A percentile compares a stretch with the other conserved stretches of the same genome.
phyloP scores from a whole-genome alignment of 2,329 filamentous ascomycete genomes.

The Aspergillus sp. region DNA sequence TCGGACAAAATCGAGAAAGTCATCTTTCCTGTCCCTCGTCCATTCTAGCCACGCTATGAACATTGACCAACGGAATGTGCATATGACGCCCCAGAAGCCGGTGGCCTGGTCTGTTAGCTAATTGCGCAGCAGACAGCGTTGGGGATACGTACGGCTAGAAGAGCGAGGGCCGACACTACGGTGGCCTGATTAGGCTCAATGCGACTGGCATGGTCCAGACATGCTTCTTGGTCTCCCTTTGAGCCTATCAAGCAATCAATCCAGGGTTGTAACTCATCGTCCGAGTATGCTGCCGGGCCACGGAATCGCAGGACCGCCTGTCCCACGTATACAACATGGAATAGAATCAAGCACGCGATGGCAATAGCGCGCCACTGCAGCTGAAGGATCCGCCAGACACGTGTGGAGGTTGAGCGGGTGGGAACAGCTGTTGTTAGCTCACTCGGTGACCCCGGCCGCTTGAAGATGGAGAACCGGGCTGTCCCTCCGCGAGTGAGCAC shows the following conservation, averaged over 20 bases:
- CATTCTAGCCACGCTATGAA: slow-evolving; percentile 9
- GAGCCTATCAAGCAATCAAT: neutral
- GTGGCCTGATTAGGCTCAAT: neutral
- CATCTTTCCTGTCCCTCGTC: neutral
- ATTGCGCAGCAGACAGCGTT: neutral
- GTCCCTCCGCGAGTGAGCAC: slow-evolving; percentile 3
- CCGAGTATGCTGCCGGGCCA: neutral
- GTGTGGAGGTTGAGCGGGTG: neutral
- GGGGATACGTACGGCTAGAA: slow-evolving; percentile 8
- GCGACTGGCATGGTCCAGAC: neutral
- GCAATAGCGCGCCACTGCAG: slow-evolving; percentile 12
- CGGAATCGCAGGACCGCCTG: neutral
- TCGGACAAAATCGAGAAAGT: neutral
- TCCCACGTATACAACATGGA: slow-evolving; percentile 4
- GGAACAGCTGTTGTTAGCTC: neutral
- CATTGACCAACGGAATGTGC: slow-evolving; percentile 11
- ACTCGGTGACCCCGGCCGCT: neutral
- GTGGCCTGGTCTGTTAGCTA: neutral
- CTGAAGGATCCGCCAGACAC: slow-evolving; percentile 3
- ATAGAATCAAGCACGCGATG: slow-evolving; percentile 3
- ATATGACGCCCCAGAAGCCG: slow-evolving; percentile 12
- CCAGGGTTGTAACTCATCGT: slow-evolving; percentile 2
- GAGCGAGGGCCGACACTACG: neutral
- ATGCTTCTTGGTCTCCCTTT: neutral
- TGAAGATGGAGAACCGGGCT: slow-evolving; percentile 7